Base-by-base conservation (phyloP, 164 flowering plant species). In the Vitis rotundifolia region DNA sequence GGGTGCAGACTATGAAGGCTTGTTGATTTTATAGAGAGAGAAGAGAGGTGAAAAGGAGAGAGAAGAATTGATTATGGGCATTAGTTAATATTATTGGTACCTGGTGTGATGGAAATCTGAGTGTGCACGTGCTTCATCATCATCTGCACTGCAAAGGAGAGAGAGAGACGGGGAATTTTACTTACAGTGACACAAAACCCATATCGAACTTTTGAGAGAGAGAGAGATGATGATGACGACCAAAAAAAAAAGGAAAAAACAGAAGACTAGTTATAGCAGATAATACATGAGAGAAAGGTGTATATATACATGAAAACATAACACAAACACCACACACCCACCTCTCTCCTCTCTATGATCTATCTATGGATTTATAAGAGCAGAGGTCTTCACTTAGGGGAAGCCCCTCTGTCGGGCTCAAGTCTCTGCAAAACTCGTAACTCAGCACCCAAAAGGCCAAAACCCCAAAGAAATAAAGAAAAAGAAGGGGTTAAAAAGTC, bases 61-160 rank as follows among this genome's bases (percentile, higher is more conserved):
- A 57, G 47, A 22, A 37, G 59, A 63, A 47, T 70, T 51, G 65
- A 71, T 74, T 67, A 62, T 11, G 61, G 44, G 68, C 67, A 82
- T 62, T 72, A 64, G 67, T 57, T 74, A 64, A 60, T 37, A 77
- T 61, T 44, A 79, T 68, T 71, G 63, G 74, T 77, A 80, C 81
- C 85, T 73, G 77, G 70, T 71, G 80, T 75, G 88, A 80, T 72
- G 82, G 74, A 80, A 80, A 85, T 83, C 78, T 56, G 82, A 66
- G 68, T 69, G 71, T 74, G 75, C 92, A 86, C 91, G 92, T 90
- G 92, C 68, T 78, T 73, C 76, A 84, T 82, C 79, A 82, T 80
- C 87, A 65, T 71, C 76, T 54, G 59, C 57, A 56, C 75, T 68
- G 81, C 82, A 76, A 73, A 70, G 37, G 57, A 68, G 52, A 71